Base-by-base conservation (phyloP, 2,329 filamentous ascomycete species). In the Talaromyces marneffei region DNA sequence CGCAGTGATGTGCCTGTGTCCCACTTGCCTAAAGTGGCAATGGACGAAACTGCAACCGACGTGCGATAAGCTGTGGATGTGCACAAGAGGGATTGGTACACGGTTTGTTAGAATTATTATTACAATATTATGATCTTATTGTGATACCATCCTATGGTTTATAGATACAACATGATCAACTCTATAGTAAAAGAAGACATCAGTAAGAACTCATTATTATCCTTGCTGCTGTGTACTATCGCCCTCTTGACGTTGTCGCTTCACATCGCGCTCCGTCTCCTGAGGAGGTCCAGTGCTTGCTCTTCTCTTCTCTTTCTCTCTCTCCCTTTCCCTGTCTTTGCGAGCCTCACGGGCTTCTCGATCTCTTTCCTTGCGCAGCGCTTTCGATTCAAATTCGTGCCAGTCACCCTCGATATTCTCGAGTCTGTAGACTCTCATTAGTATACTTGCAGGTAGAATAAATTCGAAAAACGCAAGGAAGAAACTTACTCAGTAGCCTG, bases 351-450 rank as follows among this genome's bases (percentile, higher is more conserved):
- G 31, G 18, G 79, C 80, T 68, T 86, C 84, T 64, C 82, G 81
- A 63, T 87, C 85, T 61, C 92, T 93, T 74, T 97, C 92, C 67
- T 94, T 94, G 33, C 94, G 84, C 27, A 96, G 81, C 16, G 92
- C 92, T 78, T 99, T 99, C 60, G 91, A 96, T 78, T 99, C 94
- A 70, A 97, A 96, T 73, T 99, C 94, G 72, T 99, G 94, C 94
- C 94, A 99, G 69, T 99, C 94, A 23, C 94, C 94, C 68, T 94
- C 86, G 31, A 99, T 83, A 54, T 87, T 80, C 63, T 88, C 86
- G 55, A 99, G 83, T 70, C 89, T 90, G 65, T 62, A 57, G 16
- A 39, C 35, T 50, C 20, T 10, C 27, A 57, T 69, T 63, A 31
- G 52, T 23, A 40, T 12, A 40, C n/a, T 4, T 40, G 52, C 14